Percentiles rank a stretch among this genome's conserved stretches.
Conservation (phyloP, 768 basidiomycete species). For the Myochromella boudieri region DNA sequence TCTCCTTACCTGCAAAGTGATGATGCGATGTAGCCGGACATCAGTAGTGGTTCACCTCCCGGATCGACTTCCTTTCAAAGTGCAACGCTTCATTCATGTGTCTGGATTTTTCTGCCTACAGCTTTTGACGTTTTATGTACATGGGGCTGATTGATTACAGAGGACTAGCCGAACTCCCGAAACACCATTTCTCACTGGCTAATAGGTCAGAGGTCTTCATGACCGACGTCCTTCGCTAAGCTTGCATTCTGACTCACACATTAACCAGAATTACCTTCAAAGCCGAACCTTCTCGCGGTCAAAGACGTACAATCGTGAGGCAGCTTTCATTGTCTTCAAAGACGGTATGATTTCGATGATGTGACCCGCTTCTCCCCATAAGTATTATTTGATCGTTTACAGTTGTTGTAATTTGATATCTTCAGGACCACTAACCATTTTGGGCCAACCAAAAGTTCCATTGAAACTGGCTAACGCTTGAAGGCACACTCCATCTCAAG, state of each 20-base stretch:
- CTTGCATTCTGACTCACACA: conserved; percentile 13
- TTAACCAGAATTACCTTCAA: conserved; percentile 13
- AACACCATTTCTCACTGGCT: conserved; percentile 15
- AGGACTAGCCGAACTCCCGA: conserved; percentile 17
- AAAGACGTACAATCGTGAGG: conserved; percentile 10
- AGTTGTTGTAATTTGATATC: conserved; percentile 24
- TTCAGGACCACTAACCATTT: conserved; percentile 37
- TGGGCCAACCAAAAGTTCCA: conserved; percentile 32
- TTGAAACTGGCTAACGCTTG: conserved; percentile 35
- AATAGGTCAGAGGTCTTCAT: conserved; percentile 16
- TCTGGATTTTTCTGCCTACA: conserved; percentile 8
- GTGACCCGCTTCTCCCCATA: conserved; percentile 24
- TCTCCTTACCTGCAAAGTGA: conserved; percentile 10
- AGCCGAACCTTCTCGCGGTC: conserved; percentile 12
- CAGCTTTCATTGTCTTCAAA: conserved; percentile 13
- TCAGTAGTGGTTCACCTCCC: conserved; percentile 5
- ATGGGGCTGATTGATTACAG: conserved; percentile 17
- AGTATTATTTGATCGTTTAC: conserved; percentile 23
- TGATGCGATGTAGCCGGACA: conserved; percentile 21
- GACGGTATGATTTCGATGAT: conserved; percentile 18
- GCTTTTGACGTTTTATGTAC: conserved; percentile 20
- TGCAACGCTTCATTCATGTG: conserved; percentile 13
- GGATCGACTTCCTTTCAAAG: conserved; percentile 9
- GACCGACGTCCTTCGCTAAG: conserved; percentile 15
- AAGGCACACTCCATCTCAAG: conserved; percentile 43